Base-by-base conservation (phyloP, 495 filamentous ascomycete genomes). In the Pseudoneurospora amorphoporcata region DNA sequence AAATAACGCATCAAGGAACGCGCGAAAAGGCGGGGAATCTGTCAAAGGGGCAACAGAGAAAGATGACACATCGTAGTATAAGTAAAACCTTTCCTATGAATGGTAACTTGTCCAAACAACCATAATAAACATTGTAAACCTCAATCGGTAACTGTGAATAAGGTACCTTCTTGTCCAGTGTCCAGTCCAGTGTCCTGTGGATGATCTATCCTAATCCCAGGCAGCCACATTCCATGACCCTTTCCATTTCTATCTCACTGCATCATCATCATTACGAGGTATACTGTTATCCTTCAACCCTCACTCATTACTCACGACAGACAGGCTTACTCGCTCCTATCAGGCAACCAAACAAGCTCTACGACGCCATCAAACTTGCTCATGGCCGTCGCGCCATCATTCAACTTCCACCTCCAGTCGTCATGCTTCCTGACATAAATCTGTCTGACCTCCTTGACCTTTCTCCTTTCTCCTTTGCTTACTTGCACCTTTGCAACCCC, bases 281-380 rank as follows among this genome's bases (percentile, higher is more conserved):
- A 29, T 53, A 29, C 19, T 53, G 23, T 53, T 14, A 4, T 29
- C 45, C 19, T 14, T 6, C 19, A 23, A 23, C 23, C 19, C 4
- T 29, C 35, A 37, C 45, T 53, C 10, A 5, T 14, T 3, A 14
- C 45, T 53, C 10, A 14, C 19, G 45, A 29, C 45, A 53, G 45
- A 53, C 45, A 53, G 2, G 19, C 45, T 53, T 53, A 53, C 19
- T 70, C 23, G 14, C 4, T 69, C 38, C 8, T 40, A 19, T 76
- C 74, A 3, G 83, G 81, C 58, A 86, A 71, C 85, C 85, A 87
- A 41, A 87, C 82, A 72, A 87, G 76, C 76, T 87, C 85, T n/a
- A 87, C 73, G 39, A 87, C 73, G 4, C 85, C 85, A 73, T 87
- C 85, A 8, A 80, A 71, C n/a, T 80, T 76, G 40, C 79, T 82